phyloP scores from a whole-genome alignment of 345 rosid species.

The Heritiera littoralis region DNA sequence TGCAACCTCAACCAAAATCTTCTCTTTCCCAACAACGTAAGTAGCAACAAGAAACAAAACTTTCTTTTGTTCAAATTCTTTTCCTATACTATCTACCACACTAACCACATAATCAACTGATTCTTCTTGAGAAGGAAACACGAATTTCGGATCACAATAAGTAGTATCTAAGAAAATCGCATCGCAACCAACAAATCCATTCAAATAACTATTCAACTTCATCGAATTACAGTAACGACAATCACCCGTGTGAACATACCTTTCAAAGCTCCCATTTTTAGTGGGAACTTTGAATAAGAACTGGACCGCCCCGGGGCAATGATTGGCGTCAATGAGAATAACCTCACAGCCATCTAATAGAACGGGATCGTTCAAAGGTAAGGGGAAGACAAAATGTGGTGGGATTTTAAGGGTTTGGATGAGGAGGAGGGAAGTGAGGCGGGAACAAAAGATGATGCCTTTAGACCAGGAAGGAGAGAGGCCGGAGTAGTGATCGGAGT shows the following conservation, averaged over 20 bases:
- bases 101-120: slow-evolving; percentile 63
- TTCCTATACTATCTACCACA: slow-evolving; percentile 55
- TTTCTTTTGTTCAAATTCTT: slow-evolving; percentile 34
- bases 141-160: slow-evolving; percentile 77
- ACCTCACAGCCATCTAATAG: slow-evolving; percentile 68
- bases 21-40: slow-evolving; percentile 87
- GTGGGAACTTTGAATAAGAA: slow-evolving; percentile 61
- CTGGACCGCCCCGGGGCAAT: slow-evolving; percentile 91
- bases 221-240: slow-evolving; percentile 62
- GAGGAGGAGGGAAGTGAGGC: slow-evolving; percentile 61
- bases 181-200: slow-evolving; percentile 64
- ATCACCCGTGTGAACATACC: slow-evolving; percentile 88
- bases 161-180: slow-evolving; percentile 80
- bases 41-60: slow-evolving; percentile 91
- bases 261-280: slow-evolving; percentile 33
- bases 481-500: slow-evolving; percentile 85
- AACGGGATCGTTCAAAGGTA: slow-evolving; percentile 45
- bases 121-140: slow-evolving; percentile 75
- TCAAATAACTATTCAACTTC: slow-evolving; percentile 48
- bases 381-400: slow-evolving; percentile 46
- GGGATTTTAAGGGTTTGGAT: slow-evolving; percentile 53
- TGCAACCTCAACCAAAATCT: slow-evolving; percentile 68
- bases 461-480: slow-evolving; percentile 71
- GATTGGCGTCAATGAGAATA: slow-evolving; percentile 71
- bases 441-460: slow-evolving; percentile 80